Evolutionary conservation across 495 filamentous ascomycete species (phyloP).

Genomic region (Articulospora tetracladia): DNA sequence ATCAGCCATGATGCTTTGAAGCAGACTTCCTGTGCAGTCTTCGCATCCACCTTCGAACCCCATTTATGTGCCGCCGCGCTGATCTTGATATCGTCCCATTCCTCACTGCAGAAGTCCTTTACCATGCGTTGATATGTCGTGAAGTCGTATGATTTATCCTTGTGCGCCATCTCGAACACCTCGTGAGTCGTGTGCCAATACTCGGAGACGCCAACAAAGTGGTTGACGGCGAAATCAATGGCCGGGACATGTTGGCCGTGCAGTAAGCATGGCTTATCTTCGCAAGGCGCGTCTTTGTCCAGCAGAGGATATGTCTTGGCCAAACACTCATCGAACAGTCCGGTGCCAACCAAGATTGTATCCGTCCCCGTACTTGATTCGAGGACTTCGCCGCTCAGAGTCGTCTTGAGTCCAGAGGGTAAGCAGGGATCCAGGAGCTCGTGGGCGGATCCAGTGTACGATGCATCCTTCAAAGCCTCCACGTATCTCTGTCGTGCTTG

Average conservation of each 20-base stretch:
- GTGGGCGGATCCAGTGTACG: conserved; percentile 42
- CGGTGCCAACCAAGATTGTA: conserved; percentile 70
- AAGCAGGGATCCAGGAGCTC: conserved; percentile 93
- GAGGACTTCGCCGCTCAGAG: conserved; percentile 52
- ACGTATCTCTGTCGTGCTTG: conserved; percentile 83
- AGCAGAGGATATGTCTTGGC: conserved; percentile 78
- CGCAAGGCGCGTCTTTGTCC: conserved; percentile 83
- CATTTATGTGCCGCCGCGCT: conserved; percentile 62
- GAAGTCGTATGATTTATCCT: conserved; percentile 87
- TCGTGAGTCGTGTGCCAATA: conserved; percentile 99
- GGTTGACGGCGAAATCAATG: conserved; percentile 97
- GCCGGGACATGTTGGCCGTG: conserved; percentile 88
- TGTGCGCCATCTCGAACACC: conserved; percentile 77
- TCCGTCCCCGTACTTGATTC: conserved; percentile 27
- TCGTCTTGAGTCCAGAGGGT: conserved; percentile 69
- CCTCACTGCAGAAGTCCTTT: conserved; percentile 75
- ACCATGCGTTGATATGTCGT: conserved; percentile 85
- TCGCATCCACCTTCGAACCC: conserved; percentile 72
- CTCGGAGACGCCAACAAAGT: conserved; percentile 96
- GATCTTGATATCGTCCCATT: conserved; percentile 71
- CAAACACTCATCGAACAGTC: conserved; percentile 82
- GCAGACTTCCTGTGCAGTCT: conserved; percentile 79
- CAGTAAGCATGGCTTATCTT: conserved; percentile 80
- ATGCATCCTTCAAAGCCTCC: conserved; percentile 58
- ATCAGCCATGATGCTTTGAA: conserved; percentile 99